These are phyloP conservation scores for Cordia subcordata DNA, from an alignment of 257 asterid genomes.

Conservation along the genomic window DNA sequence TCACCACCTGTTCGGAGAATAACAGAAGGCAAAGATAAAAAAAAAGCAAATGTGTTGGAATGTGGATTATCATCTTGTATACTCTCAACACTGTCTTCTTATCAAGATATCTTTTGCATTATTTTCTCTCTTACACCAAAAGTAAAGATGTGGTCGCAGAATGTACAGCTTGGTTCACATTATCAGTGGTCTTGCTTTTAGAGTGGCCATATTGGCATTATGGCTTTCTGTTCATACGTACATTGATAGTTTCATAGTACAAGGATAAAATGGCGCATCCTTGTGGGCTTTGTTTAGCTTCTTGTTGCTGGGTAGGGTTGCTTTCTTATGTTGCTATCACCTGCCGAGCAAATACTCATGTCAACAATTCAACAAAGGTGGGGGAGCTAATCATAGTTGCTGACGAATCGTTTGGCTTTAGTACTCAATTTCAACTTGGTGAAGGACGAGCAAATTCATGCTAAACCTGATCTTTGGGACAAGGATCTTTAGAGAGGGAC, in stretches of 20 bases:
- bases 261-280: constrained; percentile 82
- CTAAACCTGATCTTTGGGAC: too few relatives aligned
- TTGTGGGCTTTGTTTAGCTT: constrained; percentile 82
- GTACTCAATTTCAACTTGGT: too few relatives aligned
- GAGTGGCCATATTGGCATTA: constrained; percentile 61
- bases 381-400: too few relatives aligned
- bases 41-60: constrained; percentile 86
- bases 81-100: constrained; percentile 93
- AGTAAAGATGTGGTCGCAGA: constrained; percentile 25
- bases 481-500: too few relatives aligned
- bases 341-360: too few relatives aligned
- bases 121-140: constrained; percentile 44
- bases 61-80: constrained; percentile 86
- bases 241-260: constrained; percentile 59
- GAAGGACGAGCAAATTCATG: too few relatives aligned
- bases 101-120: constrained; percentile 74
- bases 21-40: constrained; percentile 75
- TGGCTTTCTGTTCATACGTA: constrained; percentile 66
- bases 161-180: constrained; percentile 90
- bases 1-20: constrained; percentile 77
- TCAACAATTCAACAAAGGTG: too few relatives aligned
- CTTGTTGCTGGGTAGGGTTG: too few relatives aligned
- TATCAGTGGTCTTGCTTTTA: constrained; percentile 65
- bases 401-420: too few relatives aligned
- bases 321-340: too few relatives aligned